These are phyloP conservation scores for Trichosporon asahii DNA, from an alignment of 1,284 basidiomycete species.

Conservation along the genomic window DNA sequence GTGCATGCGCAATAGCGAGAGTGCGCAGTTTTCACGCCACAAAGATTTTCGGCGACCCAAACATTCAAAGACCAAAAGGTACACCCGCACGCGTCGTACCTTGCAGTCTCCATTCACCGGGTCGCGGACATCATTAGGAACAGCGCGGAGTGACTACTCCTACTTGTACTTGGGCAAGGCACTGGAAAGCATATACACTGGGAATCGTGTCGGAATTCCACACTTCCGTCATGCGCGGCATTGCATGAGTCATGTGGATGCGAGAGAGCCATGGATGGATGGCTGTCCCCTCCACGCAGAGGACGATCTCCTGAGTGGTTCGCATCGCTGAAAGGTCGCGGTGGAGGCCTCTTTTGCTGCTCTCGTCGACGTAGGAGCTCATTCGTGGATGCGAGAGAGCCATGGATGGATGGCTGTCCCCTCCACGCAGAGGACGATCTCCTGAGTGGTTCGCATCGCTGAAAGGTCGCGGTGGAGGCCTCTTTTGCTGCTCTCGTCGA, in stretches of 20 bases:
- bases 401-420: too few relatives aligned
- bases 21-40: too few relatives aligned
- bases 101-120: not conserved
- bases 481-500: too few relatives aligned
- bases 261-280: not conserved
- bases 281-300: too few relatives aligned
- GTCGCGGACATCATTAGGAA: not conserved
- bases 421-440: not conserved
- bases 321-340: too few relatives aligned
- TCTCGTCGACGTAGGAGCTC: too few relatives aligned
- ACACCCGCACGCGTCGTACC: not conserved
- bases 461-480: not conserved
- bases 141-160: not conserved
- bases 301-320: not conserved
- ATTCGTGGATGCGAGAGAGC: not conserved
- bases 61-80: not conserved
- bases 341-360: too few relatives aligned
- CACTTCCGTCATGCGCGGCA: constrained; percentile 1
- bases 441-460: not conserved
- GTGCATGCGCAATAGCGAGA: too few relatives aligned
- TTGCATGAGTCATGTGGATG: not conserved
- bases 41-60: not conserved
- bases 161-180: not conserved
- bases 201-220: not conserved
- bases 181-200: not conserved